Evolutionary conservation across 2,329 filamentous ascomycete species (phyloP).

Genomic region (Onygenales sp.): DNA sequence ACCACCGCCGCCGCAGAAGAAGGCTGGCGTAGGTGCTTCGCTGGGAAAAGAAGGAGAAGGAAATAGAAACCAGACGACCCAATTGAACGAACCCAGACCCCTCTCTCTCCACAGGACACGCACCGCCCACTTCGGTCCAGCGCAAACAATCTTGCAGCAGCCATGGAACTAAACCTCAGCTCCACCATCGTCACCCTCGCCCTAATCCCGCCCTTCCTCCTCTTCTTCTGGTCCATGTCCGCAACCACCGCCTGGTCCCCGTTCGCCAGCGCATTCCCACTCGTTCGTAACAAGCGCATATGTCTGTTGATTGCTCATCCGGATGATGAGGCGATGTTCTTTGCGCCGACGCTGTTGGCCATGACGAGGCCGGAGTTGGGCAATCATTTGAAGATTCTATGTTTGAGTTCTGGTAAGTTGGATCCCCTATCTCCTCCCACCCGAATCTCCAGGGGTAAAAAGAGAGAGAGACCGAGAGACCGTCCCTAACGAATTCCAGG

Average conservation of each 20-base stretch:
- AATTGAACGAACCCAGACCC: too few relatives aligned
- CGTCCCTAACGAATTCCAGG: slow-evolving; percentile 37
- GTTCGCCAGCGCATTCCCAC: slow-evolving; percentile 41
- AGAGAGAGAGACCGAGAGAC: background rate
- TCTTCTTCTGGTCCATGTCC: slow-evolving; percentile 35
- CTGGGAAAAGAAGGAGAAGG: too few relatives aligned
- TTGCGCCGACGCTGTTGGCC: slow-evolving; percentile 78
- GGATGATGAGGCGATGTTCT: slow-evolving; percentile 99
- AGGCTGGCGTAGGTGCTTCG: too few relatives aligned
- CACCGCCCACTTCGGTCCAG: too few relatives aligned
- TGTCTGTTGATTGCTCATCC: slow-evolving; percentile 92
- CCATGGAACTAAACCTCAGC: background rate
- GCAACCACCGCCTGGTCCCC: slow-evolving; percentile 29
- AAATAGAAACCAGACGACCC: too few relatives aligned
- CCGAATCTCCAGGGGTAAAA: too few relatives aligned
- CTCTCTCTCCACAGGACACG: too few relatives aligned
- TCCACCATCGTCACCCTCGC: slow-evolving; percentile 18
- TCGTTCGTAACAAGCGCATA: slow-evolving; percentile 72
- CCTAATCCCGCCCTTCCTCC: slow-evolving; percentile 30
- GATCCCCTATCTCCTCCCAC: background rate
- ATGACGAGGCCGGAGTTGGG: slow-evolving; percentile 68
- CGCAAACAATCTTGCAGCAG: background rate
- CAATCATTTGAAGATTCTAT: slow-evolving; percentile 91
- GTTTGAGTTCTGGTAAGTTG: slow-evolving; percentile 66
- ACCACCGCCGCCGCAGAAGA: too few relatives aligned